A percentile compares a stretch with the other conserved stretches of the same genome.
Evolutionary conservation across 2,329 filamentous ascomycete species (phyloP).

Genomic region (Thielaviopsis populi): DNA sequence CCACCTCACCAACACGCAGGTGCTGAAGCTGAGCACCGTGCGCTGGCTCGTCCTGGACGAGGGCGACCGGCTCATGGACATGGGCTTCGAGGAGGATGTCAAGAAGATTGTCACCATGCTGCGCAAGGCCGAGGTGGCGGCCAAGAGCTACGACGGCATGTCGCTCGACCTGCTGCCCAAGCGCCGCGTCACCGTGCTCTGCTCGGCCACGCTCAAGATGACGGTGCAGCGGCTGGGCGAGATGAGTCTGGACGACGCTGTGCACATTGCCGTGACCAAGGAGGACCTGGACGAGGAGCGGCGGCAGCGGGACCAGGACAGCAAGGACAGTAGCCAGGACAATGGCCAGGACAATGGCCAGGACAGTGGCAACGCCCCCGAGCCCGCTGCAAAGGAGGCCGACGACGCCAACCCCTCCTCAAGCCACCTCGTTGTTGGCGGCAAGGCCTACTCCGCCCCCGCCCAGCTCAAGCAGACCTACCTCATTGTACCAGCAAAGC

Average conservation of each 20-base stretch:
- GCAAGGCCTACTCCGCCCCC: constrained; percentile 55
- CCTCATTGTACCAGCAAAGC: constrained; percentile 71
- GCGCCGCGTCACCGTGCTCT: constrained; percentile 73
- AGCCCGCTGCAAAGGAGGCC: not conserved
- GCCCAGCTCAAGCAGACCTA: constrained; percentile 91
- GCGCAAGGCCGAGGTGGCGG: constrained; percentile 45
- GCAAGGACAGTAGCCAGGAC: constrained; percentile 21
- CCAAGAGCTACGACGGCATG: constrained; percentile 43
- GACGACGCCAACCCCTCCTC: constrained; percentile 7
- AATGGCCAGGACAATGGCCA: constrained; percentile 23
- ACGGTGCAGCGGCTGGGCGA: constrained; percentile 87
- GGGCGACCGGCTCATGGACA: constrained; percentile 94
- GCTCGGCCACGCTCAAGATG: constrained; percentile 96
- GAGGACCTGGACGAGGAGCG: constrained; percentile 27
- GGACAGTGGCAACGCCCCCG: not conserved
- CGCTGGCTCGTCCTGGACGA: constrained; percentile 92
- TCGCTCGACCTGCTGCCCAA: constrained; percentile 51
- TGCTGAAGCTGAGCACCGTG: constrained; percentile 72
- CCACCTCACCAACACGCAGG: constrained; percentile 84
- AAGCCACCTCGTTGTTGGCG: constrained; percentile 13
- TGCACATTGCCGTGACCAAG: constrained; percentile 61
- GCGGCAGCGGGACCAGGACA: constrained; percentile 22
- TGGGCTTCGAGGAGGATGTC: constrained; percentile 91
- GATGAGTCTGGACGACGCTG: constrained; percentile 85
- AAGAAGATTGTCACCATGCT: constrained; percentile 72